phyloP scores from a whole-genome alignment of 306 rosid genomes.

The Casuarina glauca region DNA sequence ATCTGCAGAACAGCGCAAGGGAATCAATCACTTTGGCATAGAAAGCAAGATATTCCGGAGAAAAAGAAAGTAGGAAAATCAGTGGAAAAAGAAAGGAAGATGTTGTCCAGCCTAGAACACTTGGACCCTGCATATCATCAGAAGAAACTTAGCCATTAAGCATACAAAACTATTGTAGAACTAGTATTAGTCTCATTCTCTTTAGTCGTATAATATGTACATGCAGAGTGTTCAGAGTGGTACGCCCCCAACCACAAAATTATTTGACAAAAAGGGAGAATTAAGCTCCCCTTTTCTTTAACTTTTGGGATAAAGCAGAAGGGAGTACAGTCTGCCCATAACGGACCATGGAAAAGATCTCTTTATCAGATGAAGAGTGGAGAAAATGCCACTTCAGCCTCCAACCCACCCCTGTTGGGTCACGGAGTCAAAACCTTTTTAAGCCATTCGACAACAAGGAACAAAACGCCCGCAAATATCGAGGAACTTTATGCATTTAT shows the following conservation, averaged over 20 bases:
- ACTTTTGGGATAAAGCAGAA: conserved; percentile 25
- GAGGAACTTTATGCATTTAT: background rate
- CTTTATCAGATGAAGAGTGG: background rate
- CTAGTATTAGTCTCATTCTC: conserved; percentile 15
- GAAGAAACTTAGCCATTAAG: conserved; percentile 67
- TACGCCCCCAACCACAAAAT: conserved; percentile 12
- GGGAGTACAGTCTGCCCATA: conserved; percentile 11
- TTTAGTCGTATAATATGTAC: conserved; percentile 26
- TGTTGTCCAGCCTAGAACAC: conserved; percentile 61
- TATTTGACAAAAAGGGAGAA: conserved; percentile 19
- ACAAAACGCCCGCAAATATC: background rate
- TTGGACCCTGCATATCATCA: conserved; percentile 25
- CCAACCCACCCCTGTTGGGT: background rate
- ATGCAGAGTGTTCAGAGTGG: conserved; percentile 11
- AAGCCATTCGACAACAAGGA: background rate
- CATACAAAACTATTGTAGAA: conserved; percentile 31
- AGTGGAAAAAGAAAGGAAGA: conserved; percentile 33
- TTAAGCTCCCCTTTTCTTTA: conserved; percentile 26
- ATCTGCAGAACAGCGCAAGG: conserved; percentile 11
- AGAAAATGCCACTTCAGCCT: background rate
- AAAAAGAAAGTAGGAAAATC: background rate
- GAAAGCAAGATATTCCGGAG: background rate
- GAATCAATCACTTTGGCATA: conserved; percentile 36
- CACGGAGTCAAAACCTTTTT: conserved; percentile 24
- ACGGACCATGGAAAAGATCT: background rate